Evolutionary conservation across 2,329 filamentous ascomycete species (phyloP).

Genomic region (Exophiala sp.): DNA sequence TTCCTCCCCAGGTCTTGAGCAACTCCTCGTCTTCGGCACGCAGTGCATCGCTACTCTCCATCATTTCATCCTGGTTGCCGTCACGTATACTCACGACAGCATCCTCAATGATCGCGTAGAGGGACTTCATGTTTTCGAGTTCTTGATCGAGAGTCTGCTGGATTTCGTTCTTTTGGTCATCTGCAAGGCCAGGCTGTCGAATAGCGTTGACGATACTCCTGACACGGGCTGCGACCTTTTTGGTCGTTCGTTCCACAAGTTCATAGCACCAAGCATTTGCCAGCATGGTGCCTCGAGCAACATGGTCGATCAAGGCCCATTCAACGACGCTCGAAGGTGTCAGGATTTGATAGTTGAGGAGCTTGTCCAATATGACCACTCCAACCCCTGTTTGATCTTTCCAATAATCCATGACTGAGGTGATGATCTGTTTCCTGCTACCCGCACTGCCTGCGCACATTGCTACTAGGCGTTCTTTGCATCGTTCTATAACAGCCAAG

Average conservation of each 20-base stretch:
- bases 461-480: constrained; percentile 80
- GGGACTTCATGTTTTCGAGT: constrained; percentile 67
- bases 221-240: constrained; percentile 83
- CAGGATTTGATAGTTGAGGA: constrained; percentile 95
- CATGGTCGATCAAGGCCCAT: constrained; percentile 74
- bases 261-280: constrained; percentile 78
- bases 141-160: constrained; percentile 68
- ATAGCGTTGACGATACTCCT: constrained; percentile 70
- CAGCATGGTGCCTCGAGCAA: constrained; percentile 64
- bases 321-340: constrained; percentile 80
- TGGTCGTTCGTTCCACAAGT: constrained; percentile 81
- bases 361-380: constrained; percentile 89
- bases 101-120: constrained; percentile 80
- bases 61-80: constrained; percentile 69
- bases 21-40: constrained; percentile 53
- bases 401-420: constrained; percentile 91
- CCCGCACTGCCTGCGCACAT: constrained; percentile 71
- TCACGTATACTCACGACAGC: constrained; percentile 67
- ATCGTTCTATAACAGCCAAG: constrained; percentile 90
- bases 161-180: constrained; percentile 55
- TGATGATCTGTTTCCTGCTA: constrained; percentile 82
- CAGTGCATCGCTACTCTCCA: constrained; percentile 60
- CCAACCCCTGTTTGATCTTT: constrained; percentile 85
- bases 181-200: constrained; percentile 54
- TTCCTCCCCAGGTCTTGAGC: constrained; percentile 73